Evolutionary conservation across 352 stramenopile genomes (phyloP).

Genomic region (Pythium dissimile): DNA sequence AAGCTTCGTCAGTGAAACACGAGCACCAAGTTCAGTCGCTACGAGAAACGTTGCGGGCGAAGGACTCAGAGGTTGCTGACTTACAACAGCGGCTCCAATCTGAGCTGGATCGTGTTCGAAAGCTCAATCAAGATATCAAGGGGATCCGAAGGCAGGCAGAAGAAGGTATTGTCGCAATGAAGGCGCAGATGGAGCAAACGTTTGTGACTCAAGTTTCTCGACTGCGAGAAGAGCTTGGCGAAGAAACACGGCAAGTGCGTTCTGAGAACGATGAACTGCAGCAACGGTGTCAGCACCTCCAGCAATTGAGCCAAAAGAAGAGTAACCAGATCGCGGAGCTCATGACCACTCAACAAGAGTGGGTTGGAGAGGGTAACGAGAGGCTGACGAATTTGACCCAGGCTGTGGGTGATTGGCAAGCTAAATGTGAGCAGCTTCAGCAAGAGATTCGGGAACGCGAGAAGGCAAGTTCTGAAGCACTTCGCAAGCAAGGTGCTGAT

Average conservation of each 20-base stretch:
- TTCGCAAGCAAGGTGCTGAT: conserved; percentile 43
- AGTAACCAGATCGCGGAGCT: conserved; percentile 50
- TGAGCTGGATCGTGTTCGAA: conserved; percentile 34
- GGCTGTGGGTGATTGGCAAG: conserved; percentile 23
- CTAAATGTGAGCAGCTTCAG: conserved; percentile 39
- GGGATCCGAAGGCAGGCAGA: conserved; percentile 32
- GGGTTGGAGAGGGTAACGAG: conserved; percentile 21
- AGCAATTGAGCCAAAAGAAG: conserved; percentile 48
- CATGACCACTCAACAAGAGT: conserved; percentile 42
- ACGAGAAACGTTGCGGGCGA: conserved; percentile 33
- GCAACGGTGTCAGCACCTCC: conserved; percentile 40
- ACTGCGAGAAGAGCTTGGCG: conserved; percentile 21
- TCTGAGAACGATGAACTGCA: conserved; percentile 32
- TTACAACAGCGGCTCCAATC: conserved; percentile 36
- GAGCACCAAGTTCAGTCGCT: conserved; percentile 45
- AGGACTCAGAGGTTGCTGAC: conserved; percentile 38
- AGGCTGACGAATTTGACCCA: conserved; percentile 3
- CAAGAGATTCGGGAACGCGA: conserved; percentile 50
- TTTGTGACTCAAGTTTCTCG: conserved; percentile 16
- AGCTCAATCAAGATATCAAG: conserved; percentile 35
- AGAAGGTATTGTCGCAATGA: conserved; percentile 18
- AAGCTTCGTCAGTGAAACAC: conserved; percentile 38
- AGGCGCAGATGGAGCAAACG: conserved; percentile 17
- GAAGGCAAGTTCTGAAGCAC: conserved; percentile 33
- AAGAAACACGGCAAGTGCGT: conserved; percentile 15